These are phyloP conservation scores for Eucalyptus tenuipes DNA, from an alignment of 345 rosid species.

Conservation along the genomic window DNA sequence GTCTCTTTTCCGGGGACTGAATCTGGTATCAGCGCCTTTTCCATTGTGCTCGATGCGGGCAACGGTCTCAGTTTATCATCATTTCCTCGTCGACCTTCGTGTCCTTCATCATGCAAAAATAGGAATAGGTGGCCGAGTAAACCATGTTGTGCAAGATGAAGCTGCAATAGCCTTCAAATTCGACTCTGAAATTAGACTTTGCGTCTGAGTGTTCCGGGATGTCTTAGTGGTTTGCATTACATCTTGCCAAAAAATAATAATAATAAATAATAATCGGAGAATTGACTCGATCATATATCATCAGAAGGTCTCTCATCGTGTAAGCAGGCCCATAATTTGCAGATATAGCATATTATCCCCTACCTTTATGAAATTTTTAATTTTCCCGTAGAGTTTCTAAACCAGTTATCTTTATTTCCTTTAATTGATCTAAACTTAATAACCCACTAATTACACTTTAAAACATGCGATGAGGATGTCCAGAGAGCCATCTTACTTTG, in stretches of 20 bases:
- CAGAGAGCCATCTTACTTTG: background rate
- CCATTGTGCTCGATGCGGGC: background rate
- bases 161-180: background rate
- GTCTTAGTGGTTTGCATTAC: background rate
- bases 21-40: background rate
- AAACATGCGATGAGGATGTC: background rate
- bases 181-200: background rate
- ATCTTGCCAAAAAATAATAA: background rate
- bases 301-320: background rate
- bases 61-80: background rate
- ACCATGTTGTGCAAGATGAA: background rate
- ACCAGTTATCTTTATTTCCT: background rate
- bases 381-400: background rate
- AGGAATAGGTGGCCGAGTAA: background rate
- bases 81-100: background rate
- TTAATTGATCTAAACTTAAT: background rate
- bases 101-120: background rate
- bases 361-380: background rate
- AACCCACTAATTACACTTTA: background rate
- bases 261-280: background rate
- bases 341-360: background rate
- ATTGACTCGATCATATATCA: background rate
- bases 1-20: background rate
- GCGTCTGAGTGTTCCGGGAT: background rate
- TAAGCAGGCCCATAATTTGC: background rate